These are phyloP conservation scores for Suhomyces chickasaworum DNA, from an alignment of 1,139 yeast genomes.

Conservation along the genomic window DNA sequence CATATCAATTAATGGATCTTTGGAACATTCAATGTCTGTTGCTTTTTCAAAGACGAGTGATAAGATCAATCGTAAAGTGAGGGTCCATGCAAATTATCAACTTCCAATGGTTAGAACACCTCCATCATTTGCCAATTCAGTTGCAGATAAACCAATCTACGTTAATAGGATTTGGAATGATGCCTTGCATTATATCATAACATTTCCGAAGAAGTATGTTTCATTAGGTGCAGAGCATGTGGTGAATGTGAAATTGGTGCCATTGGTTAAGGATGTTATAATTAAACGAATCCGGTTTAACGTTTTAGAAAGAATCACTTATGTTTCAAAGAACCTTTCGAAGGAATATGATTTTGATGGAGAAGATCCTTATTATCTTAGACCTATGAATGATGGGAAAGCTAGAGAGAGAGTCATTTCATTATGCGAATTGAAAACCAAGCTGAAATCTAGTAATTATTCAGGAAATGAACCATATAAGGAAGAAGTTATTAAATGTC, in stretches of 20 bases:
- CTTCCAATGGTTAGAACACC: slow-evolving; percentile 73
- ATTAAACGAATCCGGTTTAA: slow-evolving; percentile 74
- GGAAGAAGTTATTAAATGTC: slow-evolving; percentile 60
- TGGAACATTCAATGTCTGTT: slow-evolving; percentile 39
- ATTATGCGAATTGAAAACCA: slow-evolving; percentile 64
- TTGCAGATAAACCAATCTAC: slow-evolving; percentile 78
- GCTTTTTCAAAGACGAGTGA: slow-evolving; percentile 38
- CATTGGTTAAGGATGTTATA: slow-evolving; percentile 65
- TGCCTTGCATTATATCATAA: slow-evolving; percentile 72
- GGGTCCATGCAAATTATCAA: slow-evolving; percentile 33
- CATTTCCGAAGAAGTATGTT: slow-evolving; percentile 74
- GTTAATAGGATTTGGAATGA: slow-evolving; percentile 85
- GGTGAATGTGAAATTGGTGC: slow-evolving; percentile 68
- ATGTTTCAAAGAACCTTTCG: slow-evolving; percentile 53
- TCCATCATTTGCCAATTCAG: slow-evolving; percentile 72
- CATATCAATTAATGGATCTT: slow-evolving; percentile 53
- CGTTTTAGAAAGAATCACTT: slow-evolving; percentile 71
- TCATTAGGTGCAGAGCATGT: slow-evolving; percentile 67
- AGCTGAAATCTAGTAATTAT: slow-evolving; percentile 35
- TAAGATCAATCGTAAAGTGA: slow-evolving; percentile 38
- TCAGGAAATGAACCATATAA: slow-evolving; percentile 51
- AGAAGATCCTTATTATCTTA: slow-evolving; percentile 41
- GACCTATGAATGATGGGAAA: slow-evolving; percentile 27
- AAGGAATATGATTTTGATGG: slow-evolving; percentile 61
- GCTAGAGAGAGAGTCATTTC: slow-evolving; percentile 57